phyloP scores from a whole-genome alignment of 345 rosid species.

The Bruguiera sexangula region DNA sequence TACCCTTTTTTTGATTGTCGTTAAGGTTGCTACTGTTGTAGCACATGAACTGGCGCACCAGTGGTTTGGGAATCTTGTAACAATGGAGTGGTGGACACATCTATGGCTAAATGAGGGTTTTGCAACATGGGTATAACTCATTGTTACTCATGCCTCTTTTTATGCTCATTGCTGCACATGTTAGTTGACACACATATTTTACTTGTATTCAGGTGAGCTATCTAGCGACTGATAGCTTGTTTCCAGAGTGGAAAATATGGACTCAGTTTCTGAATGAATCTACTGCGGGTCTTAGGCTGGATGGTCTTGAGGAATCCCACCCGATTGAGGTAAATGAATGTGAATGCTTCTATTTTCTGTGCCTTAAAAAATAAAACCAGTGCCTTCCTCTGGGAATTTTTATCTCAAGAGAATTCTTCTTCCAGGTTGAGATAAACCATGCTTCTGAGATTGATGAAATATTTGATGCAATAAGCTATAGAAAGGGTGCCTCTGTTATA shows the following conservation, averaged over 20 bases:
- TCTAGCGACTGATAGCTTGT: conserved; percentile 82
- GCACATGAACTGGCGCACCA: conserved; percentile 99
- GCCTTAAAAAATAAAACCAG: not conserved
- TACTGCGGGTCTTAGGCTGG: conserved; percentile 81
- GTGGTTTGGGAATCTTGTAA: conserved; percentile 99
- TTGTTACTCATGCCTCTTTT: conserved; percentile 13
- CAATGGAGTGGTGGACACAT: conserved; percentile 99
- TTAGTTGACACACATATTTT: conserved; percentile 10
- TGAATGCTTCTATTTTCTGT: not conserved
- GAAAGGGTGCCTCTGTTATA: conserved; percentile 91
- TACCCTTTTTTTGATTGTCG: conserved; percentile 20
- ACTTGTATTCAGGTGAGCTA: conserved; percentile 76
- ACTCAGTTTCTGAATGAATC: conserved; percentile 93
- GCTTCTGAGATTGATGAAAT: conserved; percentile 90
- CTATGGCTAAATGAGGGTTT: conserved; percentile 99
- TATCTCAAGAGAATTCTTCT: conserved; percentile 7
- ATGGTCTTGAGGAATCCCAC: conserved; percentile 94
- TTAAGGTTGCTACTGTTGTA: conserved; percentile 86
- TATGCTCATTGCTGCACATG: not conserved
- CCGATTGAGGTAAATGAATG: conserved; percentile 79
- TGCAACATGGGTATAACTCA: conserved; percentile 87
- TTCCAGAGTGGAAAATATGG: conserved; percentile 98
- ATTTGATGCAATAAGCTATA: conserved; percentile 91
- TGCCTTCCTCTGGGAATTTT: not conserved
- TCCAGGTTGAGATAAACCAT: conserved; percentile 87